Base-by-base conservation (phyloP, 306 rosid species). In the Cicer arietinum region DNA sequence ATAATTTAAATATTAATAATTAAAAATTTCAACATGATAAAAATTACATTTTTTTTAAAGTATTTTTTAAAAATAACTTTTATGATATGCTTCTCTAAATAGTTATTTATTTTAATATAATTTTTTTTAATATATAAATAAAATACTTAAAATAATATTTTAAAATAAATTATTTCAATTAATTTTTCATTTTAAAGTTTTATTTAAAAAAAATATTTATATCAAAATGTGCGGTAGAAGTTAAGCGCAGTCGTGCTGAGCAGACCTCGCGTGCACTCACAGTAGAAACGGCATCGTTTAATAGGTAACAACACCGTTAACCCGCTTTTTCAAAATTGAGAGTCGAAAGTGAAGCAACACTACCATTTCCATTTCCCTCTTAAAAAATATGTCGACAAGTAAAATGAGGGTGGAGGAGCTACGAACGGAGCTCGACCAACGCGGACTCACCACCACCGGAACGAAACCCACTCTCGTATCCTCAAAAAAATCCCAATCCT, bases 331-430 rank as follows among this genome's bases (percentile, higher is more conserved):
- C 67, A 51, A 51, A 68, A 54, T 51, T 9, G 20, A 62, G 51
- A 69, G 20, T 37, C 9, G 16, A 75, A 60, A 62, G 41, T 42
- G 47, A n/a, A 59, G 42, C 6, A 60, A 43, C n/a, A n/a, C 53
- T 30, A 25, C 35, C 35, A 7, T n/a, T 12, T 7, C 18, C 11
- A 7, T 5, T 43, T 60, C 20, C 76, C 51, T 37, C 67, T 66
- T 13, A 51, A 70, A 57, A 22, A 75, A 94, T 25, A 25, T 91
- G 97, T 92, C 91, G 11, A 90, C 96, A 8, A 78, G 60, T 73
- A 86, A 80, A 84, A 87, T 92, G 83, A 89, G 66, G 77, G 96
- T 88, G 20, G 99, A 86, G 10, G 93, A 92, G 59, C 89, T 94
- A 44, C 89, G 97, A 12, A 48, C 82, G 50, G 78, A 91, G 79